Evolutionary conservation across 2,329 filamentous ascomycete genomes (phyloP), one percentile per base, ranked within the genome.

Genomic region (Trichoderma brevicompactum): DNA sequence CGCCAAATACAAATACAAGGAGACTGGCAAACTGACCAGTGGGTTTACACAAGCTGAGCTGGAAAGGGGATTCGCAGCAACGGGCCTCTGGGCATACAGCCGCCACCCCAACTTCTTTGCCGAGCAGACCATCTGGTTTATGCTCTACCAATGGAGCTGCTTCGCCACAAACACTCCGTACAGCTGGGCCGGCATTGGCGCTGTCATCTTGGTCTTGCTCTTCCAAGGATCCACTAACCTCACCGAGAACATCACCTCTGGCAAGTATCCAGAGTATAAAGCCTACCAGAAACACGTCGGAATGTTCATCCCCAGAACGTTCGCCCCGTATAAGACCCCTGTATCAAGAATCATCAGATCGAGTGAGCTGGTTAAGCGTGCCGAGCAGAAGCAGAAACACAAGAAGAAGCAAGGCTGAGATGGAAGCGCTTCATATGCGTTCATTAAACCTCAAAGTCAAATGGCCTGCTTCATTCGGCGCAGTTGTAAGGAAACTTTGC

Each of bases 41-140:
- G 83, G 79, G 23, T 93, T 84, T 76, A 84, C 82, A 0, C 87
- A 89, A 70, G 87, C 87, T 67, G 92, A 97, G 62, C 85, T 99
- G 32, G 92, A 97, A 69, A 90, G 94, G 43, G 95, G 95, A 48
- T 99, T 99, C 79, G 84, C 91, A 69, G 90, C 92, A 8, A 87
- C 84, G 5, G 95, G 95, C 0, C 82, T 99, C 7, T 99, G 92
- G 89, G 89, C 88, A 0, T 93, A 89, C 81, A 94, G 90, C 71
- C 86, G 95, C 52, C 96, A 99, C 76, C 95, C 95, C 54, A 99
- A 99, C 77, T 99, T 98, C 74, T 87, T 91, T 5, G 92, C 92
- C 5, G 95, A 99, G 79, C 95, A 98, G 79, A 82, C 88, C 36
- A 88, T 98, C 72, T 99, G 95, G 95, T 83, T 96, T 62, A 80